These are phyloP conservation scores for Beauveria australis DNA, from an alignment of 2,329 filamentous ascomycete genomes.

Conservation along the genomic window DNA sequence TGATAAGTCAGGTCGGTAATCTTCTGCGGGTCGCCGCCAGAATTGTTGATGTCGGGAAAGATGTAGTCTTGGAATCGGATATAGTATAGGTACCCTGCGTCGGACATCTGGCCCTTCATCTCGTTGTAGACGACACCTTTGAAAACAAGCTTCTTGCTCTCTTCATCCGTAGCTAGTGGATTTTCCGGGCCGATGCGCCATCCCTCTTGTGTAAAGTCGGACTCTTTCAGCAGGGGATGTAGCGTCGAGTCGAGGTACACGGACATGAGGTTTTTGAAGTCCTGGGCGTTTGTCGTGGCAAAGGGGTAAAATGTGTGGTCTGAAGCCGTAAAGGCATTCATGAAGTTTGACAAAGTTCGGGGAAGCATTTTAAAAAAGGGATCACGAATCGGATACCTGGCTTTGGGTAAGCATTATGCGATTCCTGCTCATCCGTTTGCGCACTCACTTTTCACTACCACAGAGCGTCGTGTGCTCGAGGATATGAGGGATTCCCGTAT, in stretches of 20 bases:
- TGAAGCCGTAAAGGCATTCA: conserved; percentile 96
- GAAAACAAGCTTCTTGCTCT: conserved; percentile 71
- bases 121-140: conserved; percentile 99
- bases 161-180: conserved; percentile 48
- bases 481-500: conserved; percentile 93
- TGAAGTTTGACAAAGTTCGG: conserved; percentile 96
- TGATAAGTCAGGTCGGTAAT: conserved; percentile 94
- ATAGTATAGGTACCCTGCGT: conserved; percentile 92
- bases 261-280: conserved; percentile 92
- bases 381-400: conserved; percentile 88
- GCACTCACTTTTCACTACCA: conserved; percentile 75
- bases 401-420: conserved; percentile 19
- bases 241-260: conserved; percentile 95
- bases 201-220: conserved; percentile 92
- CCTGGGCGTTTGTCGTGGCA: conserved; percentile 89
- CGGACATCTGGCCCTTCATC: conserved; percentile 99
- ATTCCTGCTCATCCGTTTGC: conserved; percentile 5
- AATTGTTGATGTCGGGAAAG: conserved; percentile 91
- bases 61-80: conserved; percentile 92
- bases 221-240: conserved; percentile 78
- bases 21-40: conserved; percentile 89
- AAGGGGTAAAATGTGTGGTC: conserved; percentile 98
- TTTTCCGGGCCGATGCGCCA: conserved; percentile 96
- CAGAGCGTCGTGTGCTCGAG: conserved; percentile 96
- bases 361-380: conserved; percentile 99